Evolutionary conservation across 306 rosid species (phyloP).

Genomic region (Quercus suber): DNA sequence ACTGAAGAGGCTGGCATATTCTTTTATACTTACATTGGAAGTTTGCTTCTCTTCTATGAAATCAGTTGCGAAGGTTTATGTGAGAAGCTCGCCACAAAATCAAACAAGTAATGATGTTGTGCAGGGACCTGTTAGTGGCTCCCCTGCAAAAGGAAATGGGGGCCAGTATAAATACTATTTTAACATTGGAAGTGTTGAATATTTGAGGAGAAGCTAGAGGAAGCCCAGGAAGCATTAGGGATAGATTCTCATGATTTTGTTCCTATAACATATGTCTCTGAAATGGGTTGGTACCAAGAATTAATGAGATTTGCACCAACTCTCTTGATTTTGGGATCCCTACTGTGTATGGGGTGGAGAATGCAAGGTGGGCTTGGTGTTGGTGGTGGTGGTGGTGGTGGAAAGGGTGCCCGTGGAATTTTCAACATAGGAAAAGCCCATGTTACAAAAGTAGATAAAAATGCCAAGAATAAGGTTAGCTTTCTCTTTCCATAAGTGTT

Average conservation of each 20-base stretch:
- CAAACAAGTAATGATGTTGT: conserved; percentile 58
- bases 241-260: conserved; percentile 78
- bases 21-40: no score
- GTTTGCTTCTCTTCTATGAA: conserved; percentile 14
- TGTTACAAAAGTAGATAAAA: conserved; percentile 81
- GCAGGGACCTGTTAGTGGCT: conserved; percentile 51
- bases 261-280: conserved; percentile 82
- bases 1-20: no score
- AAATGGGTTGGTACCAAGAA: conserved; percentile 73
- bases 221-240: conserved; percentile 85
- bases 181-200: conserved; percentile 92
- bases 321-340: conserved; percentile 62
- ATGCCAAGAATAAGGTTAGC: conserved; percentile 81
- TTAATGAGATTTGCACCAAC: conserved; percentile 77
- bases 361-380: conserved; percentile 89
- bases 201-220: conserved; percentile 97
- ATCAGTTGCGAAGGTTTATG: conserved; percentile 90
- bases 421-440: conserved; percentile 94
- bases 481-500: conserved; percentile 1
- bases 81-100: conserved; percentile 56
- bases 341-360: conserved; percentile 61
- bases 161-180: conserved; percentile 76
- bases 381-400: conserved; percentile 79
- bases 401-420: conserved; percentile 80
- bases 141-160: conserved; percentile 40